phyloP scores from a whole-genome alignment of 371 early-diverging fungal genomes.

The Conidiobolus coronatus region DNA sequence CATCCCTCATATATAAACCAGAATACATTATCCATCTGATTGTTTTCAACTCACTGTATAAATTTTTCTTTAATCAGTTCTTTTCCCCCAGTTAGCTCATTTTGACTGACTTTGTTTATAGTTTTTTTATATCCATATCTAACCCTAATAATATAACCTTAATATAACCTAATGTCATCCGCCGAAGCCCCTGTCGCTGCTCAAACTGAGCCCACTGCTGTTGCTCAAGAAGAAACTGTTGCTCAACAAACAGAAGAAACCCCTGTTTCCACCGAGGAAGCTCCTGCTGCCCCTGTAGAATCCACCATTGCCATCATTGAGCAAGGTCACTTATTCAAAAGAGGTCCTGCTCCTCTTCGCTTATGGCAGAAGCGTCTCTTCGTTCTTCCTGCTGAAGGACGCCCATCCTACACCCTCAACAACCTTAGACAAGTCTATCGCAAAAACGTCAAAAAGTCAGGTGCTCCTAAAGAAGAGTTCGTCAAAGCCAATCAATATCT shows the following conservation, averaged over 20 bases:
- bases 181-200: too few species aligned
- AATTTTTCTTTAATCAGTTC: too few species aligned
- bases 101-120: too few species aligned
- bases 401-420: slow-evolving; percentile 9
- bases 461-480: slow-evolving; percentile 12
- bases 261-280: background rate
- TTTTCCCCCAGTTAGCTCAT: too few species aligned
- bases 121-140: too few species aligned
- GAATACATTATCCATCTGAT: too few species aligned
- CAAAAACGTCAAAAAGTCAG: slow-evolving; percentile 11
- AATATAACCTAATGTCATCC: too few species aligned
- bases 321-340: slow-evolving; percentile 13
- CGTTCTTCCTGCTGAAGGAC: slow-evolving; percentile 10
- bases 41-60: too few species aligned
- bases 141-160: too few species aligned
- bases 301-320: slow-evolving; percentile 10
- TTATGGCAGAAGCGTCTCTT: slow-evolving; percentile 20
- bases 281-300: slow-evolving; percentile 5
- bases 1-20: too few species aligned
- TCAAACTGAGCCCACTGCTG: too few species aligned
- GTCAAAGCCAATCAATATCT: slow-evolving; percentile 13
- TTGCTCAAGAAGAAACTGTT: too few species aligned
- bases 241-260: background rate
- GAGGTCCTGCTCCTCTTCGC: slow-evolving; percentile 15
- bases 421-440: slow-evolving; percentile 15